phyloP scores from a whole-genome alignment of 495 filamentous ascomycete species.

The Aspergillus conjunctus region DNA sequence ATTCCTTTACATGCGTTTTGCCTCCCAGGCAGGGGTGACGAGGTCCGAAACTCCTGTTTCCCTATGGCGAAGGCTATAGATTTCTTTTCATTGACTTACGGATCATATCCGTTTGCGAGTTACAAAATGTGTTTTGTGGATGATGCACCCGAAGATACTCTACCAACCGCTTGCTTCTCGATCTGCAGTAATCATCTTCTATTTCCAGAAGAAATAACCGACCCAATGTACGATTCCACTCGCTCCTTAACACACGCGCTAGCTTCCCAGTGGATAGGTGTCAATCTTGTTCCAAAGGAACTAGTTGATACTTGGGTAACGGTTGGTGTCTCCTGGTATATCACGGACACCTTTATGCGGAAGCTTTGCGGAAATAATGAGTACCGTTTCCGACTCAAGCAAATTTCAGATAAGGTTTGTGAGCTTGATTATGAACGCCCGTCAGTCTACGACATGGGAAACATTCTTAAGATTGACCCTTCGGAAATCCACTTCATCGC shows the following conservation, averaged over 20 bases:
- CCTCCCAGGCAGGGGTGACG: conserved; percentile 75
- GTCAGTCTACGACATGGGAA: conserved; percentile 77
- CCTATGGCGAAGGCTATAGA: conserved; percentile 78
- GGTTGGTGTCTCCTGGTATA: conserved; percentile 87
- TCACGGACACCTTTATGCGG: conserved; percentile 89
- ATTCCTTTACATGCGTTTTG: conserved; percentile 87
- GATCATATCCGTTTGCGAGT: conserved; percentile 80
- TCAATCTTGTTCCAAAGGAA: conserved; percentile 80
- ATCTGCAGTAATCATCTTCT: conserved; percentile 87
- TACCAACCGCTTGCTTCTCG: conserved; percentile 77
- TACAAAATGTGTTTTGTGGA: conserved; percentile 96
- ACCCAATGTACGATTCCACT: conserved; percentile 76
- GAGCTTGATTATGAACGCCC: conserved; percentile 81
- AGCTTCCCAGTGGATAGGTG: conserved; percentile 91
- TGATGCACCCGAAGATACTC: conserved; percentile 71
- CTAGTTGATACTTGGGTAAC: conserved; percentile 88
- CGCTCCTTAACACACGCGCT: conserved; percentile 77
- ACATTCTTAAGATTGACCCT: conserved; percentile 74
- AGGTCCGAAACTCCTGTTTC: conserved; percentile 82
- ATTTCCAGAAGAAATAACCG: conserved; percentile 78
- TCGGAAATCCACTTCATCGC: conserved; percentile 86
- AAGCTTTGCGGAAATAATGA: conserved; percentile 91
- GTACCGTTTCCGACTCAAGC: conserved; percentile 88
- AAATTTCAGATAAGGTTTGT: conserved; percentile 75
- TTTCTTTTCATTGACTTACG: conserved; percentile 80